Base-by-base conservation (phyloP, 2,329 filamentous ascomycete species). In the Fusarium nelsonii region DNA sequence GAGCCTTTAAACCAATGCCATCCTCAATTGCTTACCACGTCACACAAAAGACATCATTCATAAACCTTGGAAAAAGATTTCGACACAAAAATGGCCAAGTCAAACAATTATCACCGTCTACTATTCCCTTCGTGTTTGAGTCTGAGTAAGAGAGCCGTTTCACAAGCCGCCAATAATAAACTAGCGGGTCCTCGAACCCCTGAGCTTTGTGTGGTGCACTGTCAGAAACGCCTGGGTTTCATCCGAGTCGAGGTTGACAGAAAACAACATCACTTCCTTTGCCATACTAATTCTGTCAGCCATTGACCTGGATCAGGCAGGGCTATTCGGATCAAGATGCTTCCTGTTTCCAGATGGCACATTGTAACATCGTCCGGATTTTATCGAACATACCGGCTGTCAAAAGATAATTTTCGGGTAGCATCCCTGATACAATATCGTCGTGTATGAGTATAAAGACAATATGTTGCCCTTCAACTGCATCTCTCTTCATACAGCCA, bases 341-440 rank as follows among this genome's bases (percentile, higher is more conserved):
- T 54, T 54, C 51, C 51, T 48, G 51, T 54, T 54, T 54, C 51
- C 41, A 54, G 43, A 54, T 36, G 23, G 51, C n/a, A 20, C 23
- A 48, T 36, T 30, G 43, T 26, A 46, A 28, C 32, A 28, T 20
- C 18, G 11, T 18, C n/a, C 20, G 40, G 20, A 16, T 48, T 4
- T 28, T 36, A 30, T 39, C 9, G 9, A 39, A 39, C 16, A 30
- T 20, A 14, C 15, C 14, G 8, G 4, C 45, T 49, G 3, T 16
- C 8, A n/a, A 23, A 23, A 20, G 14, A 7, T 32, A 54, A 4
- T 16, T 7, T 28, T 54, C 14, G 15, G 32, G 26, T 8, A 3
- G 9, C 0, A 34, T 11, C 20, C 15, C 23, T 28, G 41, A 30
- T 14, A 20, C 2, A 8, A 9, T 46, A 30, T 20, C 4, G 4